phyloP scores from a whole-genome alignment of 345 rosid genomes.

The Anastatica hierochuntica region DNA sequence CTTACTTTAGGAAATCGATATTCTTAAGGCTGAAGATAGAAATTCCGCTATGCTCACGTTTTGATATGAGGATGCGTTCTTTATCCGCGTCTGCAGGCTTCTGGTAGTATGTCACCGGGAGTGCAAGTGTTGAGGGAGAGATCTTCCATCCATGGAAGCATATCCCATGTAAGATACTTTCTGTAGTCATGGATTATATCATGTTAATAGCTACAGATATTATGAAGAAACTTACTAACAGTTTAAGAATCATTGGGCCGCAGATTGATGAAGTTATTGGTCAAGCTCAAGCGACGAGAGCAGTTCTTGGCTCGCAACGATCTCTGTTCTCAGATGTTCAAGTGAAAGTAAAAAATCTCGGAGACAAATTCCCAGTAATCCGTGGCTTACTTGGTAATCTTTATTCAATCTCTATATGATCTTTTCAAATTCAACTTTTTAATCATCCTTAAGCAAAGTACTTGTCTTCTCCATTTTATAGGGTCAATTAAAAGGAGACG shows the following conservation, averaged over 20 bases:
- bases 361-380: conserved; percentile 80
- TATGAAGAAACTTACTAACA: no score
- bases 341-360: conserved; percentile 78
- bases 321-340: conserved; percentile 82
- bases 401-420: conserved; percentile 5
- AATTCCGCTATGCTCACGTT: no score
- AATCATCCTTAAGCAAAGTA: background rate
- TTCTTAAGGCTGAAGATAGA: no score
- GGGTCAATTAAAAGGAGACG: conserved; percentile 79
- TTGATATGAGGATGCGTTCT: no score
- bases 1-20: background rate
- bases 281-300: conserved; percentile 92
- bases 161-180: conserved; percentile 46
- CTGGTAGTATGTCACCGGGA: conserved; percentile 89
- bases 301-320: conserved; percentile 84
- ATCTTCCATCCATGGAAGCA: conserved; percentile 94
- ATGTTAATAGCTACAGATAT: background rate
- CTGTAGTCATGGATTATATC: background rate
- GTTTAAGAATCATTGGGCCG: no score
- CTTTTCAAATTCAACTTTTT: background rate
- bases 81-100: conserved; percentile 53
- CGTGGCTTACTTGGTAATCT: conserved; percentile 78
- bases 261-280: conserved; percentile 94
- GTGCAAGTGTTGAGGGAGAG: conserved; percentile 82
- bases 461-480: conserved; percentile 15